Evolutionary conservation across 208 protist genomes (phyloP).

Genomic region (Angomonas desouzai): DNA sequence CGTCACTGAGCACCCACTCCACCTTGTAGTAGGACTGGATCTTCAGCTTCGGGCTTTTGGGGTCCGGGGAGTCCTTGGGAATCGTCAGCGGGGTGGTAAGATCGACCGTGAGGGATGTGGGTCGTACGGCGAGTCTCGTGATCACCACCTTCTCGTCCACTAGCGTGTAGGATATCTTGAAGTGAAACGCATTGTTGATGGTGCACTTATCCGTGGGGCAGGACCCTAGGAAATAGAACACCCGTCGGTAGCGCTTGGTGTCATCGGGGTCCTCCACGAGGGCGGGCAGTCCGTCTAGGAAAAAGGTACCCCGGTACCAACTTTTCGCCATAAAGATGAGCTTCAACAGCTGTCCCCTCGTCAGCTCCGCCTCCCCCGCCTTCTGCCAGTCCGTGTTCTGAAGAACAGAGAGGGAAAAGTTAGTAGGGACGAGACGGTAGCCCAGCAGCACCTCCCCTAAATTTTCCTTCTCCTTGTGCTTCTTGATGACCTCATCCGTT

Average conservation of each 20-base stretch:
- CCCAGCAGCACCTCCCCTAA: constrained; percentile 94
- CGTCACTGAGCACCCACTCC: constrained; percentile 24
- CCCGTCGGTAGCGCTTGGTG: neutral
- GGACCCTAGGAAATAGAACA: neutral
- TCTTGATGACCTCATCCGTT: constrained; percentile 17
- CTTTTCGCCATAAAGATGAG: constrained; percentile 42
- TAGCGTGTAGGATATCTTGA: neutral
- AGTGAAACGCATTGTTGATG: constrained; percentile 10
- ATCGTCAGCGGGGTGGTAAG: neutral
- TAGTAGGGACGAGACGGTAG: constrained; percentile 91
- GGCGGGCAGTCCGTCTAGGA: constrained; percentile 60
- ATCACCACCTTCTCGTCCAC: neutral
- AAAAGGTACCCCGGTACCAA: constrained; percentile 56
- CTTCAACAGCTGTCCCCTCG: constrained; percentile 14
- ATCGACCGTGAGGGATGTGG: neutral
- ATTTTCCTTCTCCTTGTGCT: constrained; percentile 62
- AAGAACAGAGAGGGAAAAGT: constrained; percentile 58
- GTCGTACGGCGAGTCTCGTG: neutral
- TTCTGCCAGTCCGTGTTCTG: constrained; percentile 29
- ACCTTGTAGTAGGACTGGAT: constrained; percentile 50
- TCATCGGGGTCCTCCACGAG: constrained; percentile 15
- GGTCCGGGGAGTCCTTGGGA: neutral
- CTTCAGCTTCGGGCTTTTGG: constrained; percentile 7
- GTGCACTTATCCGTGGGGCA: neutral
- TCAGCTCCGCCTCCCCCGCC: constrained; percentile 32